These are phyloP conservation scores for Phaeoacremonium minimum DNA, from an alignment of 2,329 filamentous ascomycete genomes.

Conservation along the genomic window DNA sequence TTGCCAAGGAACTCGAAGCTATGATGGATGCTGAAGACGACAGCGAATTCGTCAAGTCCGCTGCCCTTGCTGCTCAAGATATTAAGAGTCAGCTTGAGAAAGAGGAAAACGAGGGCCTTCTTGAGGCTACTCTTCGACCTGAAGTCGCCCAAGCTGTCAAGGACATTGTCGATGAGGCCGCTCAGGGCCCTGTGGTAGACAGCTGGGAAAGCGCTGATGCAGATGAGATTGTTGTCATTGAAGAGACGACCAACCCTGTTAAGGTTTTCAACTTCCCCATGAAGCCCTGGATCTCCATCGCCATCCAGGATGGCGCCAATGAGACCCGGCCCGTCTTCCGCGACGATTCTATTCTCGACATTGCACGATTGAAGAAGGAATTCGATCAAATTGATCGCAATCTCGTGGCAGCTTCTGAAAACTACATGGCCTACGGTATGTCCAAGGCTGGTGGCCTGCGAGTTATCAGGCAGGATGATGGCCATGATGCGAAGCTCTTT, in stretches of 20 bases:
- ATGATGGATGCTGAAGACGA: conserved; percentile 48
- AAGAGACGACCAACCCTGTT: conserved; percentile 62
- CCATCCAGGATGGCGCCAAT: conserved; percentile 56
- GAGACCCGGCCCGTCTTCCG: conserved; percentile 62
- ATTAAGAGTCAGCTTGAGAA: conserved; percentile 53
- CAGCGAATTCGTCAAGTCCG: conserved; percentile 48
- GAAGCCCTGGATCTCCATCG: conserved; percentile 91
- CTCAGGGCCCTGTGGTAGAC: conserved; percentile 65
- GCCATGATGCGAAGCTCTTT: conserved; percentile 87
- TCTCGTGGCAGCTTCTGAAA: conserved; percentile 81
- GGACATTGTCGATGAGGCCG: conserved; percentile 50
- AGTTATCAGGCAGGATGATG: conserved; percentile 91
- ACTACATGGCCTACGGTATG: conserved; percentile 92
- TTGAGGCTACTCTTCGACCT: conserved; percentile 49
- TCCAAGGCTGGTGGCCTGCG: conserved; percentile 89
- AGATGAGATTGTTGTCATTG: conserved; percentile 59
- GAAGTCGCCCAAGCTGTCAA: conserved; percentile 45
- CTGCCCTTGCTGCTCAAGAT: conserved; percentile 37
- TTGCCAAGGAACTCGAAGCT: conserved; percentile 42
- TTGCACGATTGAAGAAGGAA: conserved; percentile 92
- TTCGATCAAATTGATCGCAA: conserved; percentile 97
- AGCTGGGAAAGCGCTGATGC: conserved; percentile 87
- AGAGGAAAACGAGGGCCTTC: conserved; percentile 43
- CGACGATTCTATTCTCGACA: conserved; percentile 81
- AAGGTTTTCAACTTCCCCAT: conserved; percentile 94